A percentile compares a stretch with the other conserved stretches of the same genome.
Evolutionary conservation across 345 rosid species (phyloP).

Genomic region (Psidium guajava): DNA sequence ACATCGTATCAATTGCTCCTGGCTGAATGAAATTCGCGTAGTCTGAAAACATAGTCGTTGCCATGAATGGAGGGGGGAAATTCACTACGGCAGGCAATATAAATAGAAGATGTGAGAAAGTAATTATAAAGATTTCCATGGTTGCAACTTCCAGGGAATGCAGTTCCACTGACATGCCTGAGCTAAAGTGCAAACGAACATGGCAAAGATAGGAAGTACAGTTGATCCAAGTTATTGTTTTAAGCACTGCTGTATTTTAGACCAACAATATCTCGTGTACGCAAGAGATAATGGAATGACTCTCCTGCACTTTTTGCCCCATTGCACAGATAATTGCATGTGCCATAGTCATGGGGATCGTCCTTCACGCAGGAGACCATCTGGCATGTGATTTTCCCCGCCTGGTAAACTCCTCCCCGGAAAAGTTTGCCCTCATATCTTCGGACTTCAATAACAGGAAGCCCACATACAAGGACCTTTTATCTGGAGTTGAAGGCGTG

Average conservation of each 20-base stretch:
- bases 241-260: neutral
- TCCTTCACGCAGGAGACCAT: slow-evolving; percentile 69
- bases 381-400: slow-evolving; percentile 81
- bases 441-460: slow-evolving; percentile 32
- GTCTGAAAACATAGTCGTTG: neutral
- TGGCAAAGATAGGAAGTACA: neutral
- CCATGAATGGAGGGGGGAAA: neutral
- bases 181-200: neutral
- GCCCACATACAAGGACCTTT: slow-evolving; percentile 58
- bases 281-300: neutral
- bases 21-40: neutral
- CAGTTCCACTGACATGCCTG: neutral
- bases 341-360: slow-evolving; percentile 57
- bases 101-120: neutral
- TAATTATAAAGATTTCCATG: neutral
- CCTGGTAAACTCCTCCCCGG: slow-evolving; percentile 39
- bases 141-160: neutral
- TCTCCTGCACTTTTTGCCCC: neutral
- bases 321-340: slow-evolving; percentile 53
- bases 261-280: neutral
- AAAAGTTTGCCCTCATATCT: slow-evolving; percentile 49
- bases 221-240: neutral
- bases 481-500: slow-evolving; percentile 58
- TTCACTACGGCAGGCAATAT: neutral
- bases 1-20: neutral